These are phyloP conservation scores for Gleditsia sinensis DNA, from an alignment of 306 rosid genomes.

Conservation along the genomic window DNA sequence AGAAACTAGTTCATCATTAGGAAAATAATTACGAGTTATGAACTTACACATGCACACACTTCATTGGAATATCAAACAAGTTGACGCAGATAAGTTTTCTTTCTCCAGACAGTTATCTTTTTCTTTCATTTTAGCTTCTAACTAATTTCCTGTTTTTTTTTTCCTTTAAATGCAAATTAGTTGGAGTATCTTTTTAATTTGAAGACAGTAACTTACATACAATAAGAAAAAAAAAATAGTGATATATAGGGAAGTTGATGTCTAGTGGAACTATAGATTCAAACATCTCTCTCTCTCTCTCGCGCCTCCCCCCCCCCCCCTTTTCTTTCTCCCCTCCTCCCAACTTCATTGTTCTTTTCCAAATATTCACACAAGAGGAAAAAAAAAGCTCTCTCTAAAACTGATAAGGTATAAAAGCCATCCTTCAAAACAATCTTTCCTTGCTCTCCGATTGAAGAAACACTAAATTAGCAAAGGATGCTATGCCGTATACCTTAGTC, in stretches of 20 bases:
- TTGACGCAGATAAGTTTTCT: constrained; percentile 37
- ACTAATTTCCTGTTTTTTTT: constrained; percentile 6
- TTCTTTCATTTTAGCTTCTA: constrained; percentile 38
- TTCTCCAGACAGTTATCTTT: constrained; percentile 22
- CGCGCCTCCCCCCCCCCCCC: background rate
- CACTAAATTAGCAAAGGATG: constrained; percentile 33
- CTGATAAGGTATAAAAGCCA: constrained; percentile 59
- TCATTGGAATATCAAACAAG: constrained; percentile 43
- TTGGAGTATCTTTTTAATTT: constrained; percentile 23
- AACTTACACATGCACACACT: constrained; percentile 45
- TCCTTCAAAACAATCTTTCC: constrained; percentile 42
- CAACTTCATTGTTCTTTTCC: constrained; percentile 31
- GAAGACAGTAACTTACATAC: constrained; percentile 7
- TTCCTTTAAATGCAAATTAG: constrained; percentile 18
- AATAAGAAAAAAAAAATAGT: constrained; percentile 16
- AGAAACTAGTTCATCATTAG: constrained; percentile 44
- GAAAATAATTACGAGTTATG: constrained; percentile 38
- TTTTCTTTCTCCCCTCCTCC: background rate
- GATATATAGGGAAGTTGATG: constrained; percentile 49
- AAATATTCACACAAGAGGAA: constrained; percentile 37
- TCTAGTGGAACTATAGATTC: constrained; percentile 43
- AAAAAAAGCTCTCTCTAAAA: constrained; percentile 37
- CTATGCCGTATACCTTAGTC: constrained; percentile 25
- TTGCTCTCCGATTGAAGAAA: constrained; percentile 44
- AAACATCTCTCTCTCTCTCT: constrained; percentile 25